phyloP scores from a whole-genome alignment of 176 grass and related monocot genomes.

The Typha latifolia region DNA sequence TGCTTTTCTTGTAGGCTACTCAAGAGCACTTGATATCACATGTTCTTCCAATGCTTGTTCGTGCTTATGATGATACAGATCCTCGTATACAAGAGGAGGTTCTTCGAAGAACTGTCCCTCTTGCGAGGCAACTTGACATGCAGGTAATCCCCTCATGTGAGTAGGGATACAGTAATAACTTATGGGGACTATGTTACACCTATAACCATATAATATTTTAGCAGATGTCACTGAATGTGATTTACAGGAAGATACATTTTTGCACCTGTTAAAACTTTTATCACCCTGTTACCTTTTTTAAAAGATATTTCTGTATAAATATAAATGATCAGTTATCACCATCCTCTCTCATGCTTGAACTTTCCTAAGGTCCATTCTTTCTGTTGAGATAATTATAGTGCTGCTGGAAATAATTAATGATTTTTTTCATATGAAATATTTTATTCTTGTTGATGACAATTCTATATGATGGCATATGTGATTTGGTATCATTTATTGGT shows the following conservation, averaged over 20 bases:
- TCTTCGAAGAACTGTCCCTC: constrained; percentile 54
- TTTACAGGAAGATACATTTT: background rate
- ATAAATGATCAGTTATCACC: too few relatives aligned
- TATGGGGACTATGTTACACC: too few relatives aligned
- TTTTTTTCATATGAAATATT: background rate
- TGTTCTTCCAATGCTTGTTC: constrained; percentile 85
- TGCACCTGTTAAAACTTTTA: background rate
- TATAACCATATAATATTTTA: too few relatives aligned
- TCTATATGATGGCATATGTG: background rate
- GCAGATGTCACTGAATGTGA: too few relatives aligned
- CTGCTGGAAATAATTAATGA: background rate
- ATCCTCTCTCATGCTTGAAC: background rate
- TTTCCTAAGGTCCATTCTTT: background rate
- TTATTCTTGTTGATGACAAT: background rate
- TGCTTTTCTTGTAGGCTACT: constrained; percentile 32
- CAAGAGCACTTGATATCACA: constrained; percentile 76
- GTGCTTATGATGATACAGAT: constrained; percentile 96
- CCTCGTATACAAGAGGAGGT: constrained; percentile 97
- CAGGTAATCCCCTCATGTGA: constrained; percentile 37
- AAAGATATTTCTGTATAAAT: too few relatives aligned
- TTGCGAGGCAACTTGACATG: constrained; percentile 67
- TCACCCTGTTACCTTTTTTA: background rate
- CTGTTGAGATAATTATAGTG: background rate
- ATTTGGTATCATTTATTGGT: background rate
- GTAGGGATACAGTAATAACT: background rate